phyloP scores from a whole-genome alignment of 768 basidiomycete species.

The Pluteus cervinus region DNA sequence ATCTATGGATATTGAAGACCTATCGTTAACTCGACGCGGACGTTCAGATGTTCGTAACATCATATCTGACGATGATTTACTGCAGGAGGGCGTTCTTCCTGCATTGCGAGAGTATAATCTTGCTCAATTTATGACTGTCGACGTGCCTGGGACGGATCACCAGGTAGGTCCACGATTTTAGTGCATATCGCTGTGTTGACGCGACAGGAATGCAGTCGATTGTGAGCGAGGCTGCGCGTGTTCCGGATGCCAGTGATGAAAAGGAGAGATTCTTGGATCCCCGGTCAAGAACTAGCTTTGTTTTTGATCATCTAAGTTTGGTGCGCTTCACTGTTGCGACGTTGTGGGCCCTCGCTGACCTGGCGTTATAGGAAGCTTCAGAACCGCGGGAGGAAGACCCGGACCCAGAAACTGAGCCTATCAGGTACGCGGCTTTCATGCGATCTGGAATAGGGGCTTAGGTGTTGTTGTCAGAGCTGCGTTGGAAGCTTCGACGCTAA shows the following conservation, averaged over 20 bases:
- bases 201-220: slow-evolving; percentile 53
- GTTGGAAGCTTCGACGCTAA: slow-evolving; percentile 59
- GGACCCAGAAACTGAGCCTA: slow-evolving; percentile 61
- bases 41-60: slow-evolving; percentile 83
- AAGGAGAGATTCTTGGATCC: slow-evolving; percentile 81
- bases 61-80: slow-evolving; percentile 78
- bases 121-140: slow-evolving; percentile 81
- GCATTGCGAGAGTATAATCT: slow-evolving; percentile 82
- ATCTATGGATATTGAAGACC: slow-evolving; percentile 3
- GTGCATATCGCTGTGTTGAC: slow-evolving; percentile 8
- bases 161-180: slow-evolving; percentile 44
- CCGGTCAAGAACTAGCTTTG: slow-evolving; percentile 68
- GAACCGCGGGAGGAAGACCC: slow-evolving; percentile 61
- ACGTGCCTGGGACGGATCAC: slow-evolving; percentile 72
- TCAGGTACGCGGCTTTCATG: slow-evolving; percentile 47
- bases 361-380: slow-evolving; percentile 75
- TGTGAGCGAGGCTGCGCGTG: slow-evolving; percentile 65
- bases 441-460: neutral
- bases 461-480: slow-evolving; percentile 42
- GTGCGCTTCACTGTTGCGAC: slow-evolving; percentile 46
- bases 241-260: slow-evolving; percentile 33
- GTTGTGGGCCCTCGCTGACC: too few species aligned
- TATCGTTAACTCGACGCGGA: neutral
- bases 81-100: slow-evolving; percentile 73
- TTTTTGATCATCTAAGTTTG: slow-evolving; percentile 80